Conservation (phyloP, 495 filamentous ascomycete genomes). For the Penicillium angulare region DNA sequence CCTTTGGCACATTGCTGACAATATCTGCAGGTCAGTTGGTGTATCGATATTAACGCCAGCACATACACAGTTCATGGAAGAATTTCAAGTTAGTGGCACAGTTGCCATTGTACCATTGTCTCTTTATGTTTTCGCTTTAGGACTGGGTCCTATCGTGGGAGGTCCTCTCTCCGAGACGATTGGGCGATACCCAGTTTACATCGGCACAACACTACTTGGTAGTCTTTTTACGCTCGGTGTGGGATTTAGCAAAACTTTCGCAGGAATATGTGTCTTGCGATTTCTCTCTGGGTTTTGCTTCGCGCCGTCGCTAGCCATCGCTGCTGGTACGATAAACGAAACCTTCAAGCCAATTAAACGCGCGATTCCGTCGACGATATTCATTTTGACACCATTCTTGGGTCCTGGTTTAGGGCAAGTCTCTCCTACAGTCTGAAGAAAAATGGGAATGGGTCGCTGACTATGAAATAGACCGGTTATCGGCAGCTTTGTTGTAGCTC, state of each 20-base stretch:
- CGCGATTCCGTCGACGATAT: slow-evolving; percentile 34
- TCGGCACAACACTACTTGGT: slow-evolving; percentile 49
- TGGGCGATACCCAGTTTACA: slow-evolving; percentile 55
- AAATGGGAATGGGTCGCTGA: slow-evolving; percentile 32
- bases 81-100: slow-evolving; percentile 50
- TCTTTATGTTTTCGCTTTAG: slow-evolving; percentile 57
- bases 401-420: slow-evolving; percentile 37
- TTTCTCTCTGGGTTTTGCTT: slow-evolving; percentile 59
- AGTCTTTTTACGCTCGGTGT: slow-evolving; percentile 63
- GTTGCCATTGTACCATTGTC: slow-evolving; percentile 54
- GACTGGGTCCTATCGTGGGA: slow-evolving; percentile 56
- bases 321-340: slow-evolving; percentile 47
- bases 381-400: slow-evolving; percentile 39
- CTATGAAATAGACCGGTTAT: slow-evolving; percentile 48
- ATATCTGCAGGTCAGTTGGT: slow-evolving; percentile 43
- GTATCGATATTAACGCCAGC: slow-evolving; percentile 54
- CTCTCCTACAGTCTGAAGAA: not conserved
- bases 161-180: slow-evolving; percentile 61
- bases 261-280: slow-evolving; percentile 52
- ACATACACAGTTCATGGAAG: slow-evolving; percentile 35
- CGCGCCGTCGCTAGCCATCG: slow-evolving; percentile 38
- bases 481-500: slow-evolving; percentile 58
- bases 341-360: slow-evolving; percentile 31
- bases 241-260: slow-evolving; percentile 56
- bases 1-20: not conserved